phyloP scores from a whole-genome alignment of 345 rosid genomes.

The Sapria himalayana region DNA sequence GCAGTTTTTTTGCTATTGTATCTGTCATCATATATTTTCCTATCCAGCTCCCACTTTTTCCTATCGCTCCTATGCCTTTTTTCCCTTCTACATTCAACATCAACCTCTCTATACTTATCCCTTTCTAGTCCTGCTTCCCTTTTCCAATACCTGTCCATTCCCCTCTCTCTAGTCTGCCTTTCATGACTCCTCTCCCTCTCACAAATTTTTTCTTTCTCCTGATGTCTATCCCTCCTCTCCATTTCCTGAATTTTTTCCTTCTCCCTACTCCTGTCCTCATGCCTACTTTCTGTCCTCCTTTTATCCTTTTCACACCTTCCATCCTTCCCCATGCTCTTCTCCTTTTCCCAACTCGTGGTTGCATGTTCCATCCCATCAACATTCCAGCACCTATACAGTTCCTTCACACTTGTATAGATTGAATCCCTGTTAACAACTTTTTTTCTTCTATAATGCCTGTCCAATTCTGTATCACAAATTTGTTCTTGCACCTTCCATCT shows the following conservation, averaged over 20 bases:
- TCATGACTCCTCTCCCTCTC: constrained; percentile 12
- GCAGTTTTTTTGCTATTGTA: constrained; percentile 19
- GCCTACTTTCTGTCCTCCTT: constrained; percentile 8
- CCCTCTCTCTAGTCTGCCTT: constrained; percentile 14
- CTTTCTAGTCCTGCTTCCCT: constrained; percentile 19
- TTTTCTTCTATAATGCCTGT: constrained; percentile 17
- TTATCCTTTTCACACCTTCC: constrained; percentile 4
- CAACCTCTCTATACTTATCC: constrained; percentile 20
- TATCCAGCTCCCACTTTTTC: constrained; percentile 8
- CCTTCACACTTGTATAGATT: too few species aligned
- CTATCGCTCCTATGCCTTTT: constrained; percentile 19
- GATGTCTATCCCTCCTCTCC: constrained; percentile 2
- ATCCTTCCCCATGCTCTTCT: constrained; percentile 10
- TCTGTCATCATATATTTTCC: constrained; percentile 22
- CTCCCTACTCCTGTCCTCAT: constrained; percentile 10
- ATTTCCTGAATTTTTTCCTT: constrained; percentile 2
- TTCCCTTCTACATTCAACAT: constrained; percentile 21
- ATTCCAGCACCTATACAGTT: too few species aligned
- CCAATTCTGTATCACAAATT: too few species aligned
- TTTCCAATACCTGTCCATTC: constrained; percentile 12
- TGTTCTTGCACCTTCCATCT: too few species aligned
- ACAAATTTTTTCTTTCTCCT: not conserved
- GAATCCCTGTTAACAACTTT: constrained; percentile 11
- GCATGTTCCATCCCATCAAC: too few species aligned
- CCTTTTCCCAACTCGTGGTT: constrained; percentile 13